A percentile compares a stretch with the other conserved stretches of the same genome.
phyloP scores from a whole-genome alignment of 2,329 filamentous ascomycete species.

The Alternaria sp. region DNA sequence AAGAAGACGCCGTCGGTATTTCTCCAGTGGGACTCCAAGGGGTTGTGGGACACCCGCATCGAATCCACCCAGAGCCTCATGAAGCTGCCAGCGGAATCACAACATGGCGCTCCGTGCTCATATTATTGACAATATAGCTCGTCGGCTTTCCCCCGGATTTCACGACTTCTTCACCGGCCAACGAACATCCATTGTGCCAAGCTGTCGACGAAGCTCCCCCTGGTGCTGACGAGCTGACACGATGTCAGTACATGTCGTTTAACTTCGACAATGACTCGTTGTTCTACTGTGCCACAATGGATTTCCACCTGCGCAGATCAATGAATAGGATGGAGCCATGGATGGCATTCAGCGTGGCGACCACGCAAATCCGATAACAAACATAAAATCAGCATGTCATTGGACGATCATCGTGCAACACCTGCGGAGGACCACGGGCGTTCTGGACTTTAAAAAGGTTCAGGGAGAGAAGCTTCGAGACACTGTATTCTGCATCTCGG shows the following conservation, averaged over 20 bases:
- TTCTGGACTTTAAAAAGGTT: not conserved
- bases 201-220: not conserved
- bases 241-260: not conserved
- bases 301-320: conserved; percentile 6
- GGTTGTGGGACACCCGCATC: conserved; percentile 14
- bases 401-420: not conserved
- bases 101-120: conserved; percentile 9
- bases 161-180: not conserved
- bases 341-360: conserved; percentile 9
- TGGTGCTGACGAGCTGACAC: not conserved
- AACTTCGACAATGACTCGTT: conserved; percentile 11
- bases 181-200: not conserved
- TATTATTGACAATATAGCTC: not conserved
- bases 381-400: not conserved
- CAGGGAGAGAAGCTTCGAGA: conserved; percentile 6
- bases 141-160: not conserved
- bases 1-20: conserved; percentile 10
- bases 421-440: not conserved
- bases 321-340: conserved; percentile 2
- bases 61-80: conserved; percentile 21
- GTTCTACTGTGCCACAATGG: conserved; percentile 7
- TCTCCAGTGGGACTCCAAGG: conserved; percentile 19
- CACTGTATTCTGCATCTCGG: conserved; percentile 2
- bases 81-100: conserved; percentile 1
- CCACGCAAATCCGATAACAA: not conserved